phyloP scores from a whole-genome alignment of 352 stramenopile species.

The Phytopythium litorale region DNA sequence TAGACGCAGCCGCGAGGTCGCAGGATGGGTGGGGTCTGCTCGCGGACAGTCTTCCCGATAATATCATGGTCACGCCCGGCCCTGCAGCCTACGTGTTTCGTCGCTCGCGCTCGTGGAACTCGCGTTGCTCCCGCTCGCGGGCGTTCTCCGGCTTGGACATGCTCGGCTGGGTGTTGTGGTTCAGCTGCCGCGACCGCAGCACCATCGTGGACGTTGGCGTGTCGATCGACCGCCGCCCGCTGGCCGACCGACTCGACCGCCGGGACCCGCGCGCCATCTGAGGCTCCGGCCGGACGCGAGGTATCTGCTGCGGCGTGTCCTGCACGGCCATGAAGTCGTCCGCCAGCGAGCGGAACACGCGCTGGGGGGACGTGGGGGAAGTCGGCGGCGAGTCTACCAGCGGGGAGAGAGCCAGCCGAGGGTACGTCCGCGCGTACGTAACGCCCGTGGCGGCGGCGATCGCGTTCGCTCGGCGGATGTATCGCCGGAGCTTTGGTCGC shows the following conservation, averaged over 20 bases:
- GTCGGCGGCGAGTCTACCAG: slow-evolving; percentile 33
- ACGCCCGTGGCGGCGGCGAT: slow-evolving; percentile 7
- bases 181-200: slow-evolving; percentile 52
- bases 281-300: slow-evolving; percentile 38
- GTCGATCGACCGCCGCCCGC: slow-evolving; percentile 31
- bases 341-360: slow-evolving; percentile 61
- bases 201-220: slow-evolving; percentile 56
- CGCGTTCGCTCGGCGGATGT: slow-evolving; percentile 6
- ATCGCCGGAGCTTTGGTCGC: slow-evolving; percentile 17
- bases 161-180: slow-evolving; percentile 24
- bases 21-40: neutral
- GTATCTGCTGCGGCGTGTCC: slow-evolving; percentile 43
- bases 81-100: neutral
- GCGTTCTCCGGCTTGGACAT: slow-evolving; percentile 30
- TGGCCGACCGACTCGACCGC: slow-evolving; percentile 25
- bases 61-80: neutral
- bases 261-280: slow-evolving; percentile 41
- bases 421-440: slow-evolving; percentile 26
- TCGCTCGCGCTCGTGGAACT: slow-evolving; percentile 20
- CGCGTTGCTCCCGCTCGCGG: slow-evolving; percentile 33
- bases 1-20: neutral
- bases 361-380: slow-evolving; percentile 18
- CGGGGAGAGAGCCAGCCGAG: slow-evolving; percentile 27
- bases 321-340: slow-evolving; percentile 64
- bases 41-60: neutral